A percentile compares a stretch with the other conserved stretches of the same genome.
phyloP scores from a whole-genome alignment of 208 protist species.

The Blastocrithidia nonstop region DNA sequence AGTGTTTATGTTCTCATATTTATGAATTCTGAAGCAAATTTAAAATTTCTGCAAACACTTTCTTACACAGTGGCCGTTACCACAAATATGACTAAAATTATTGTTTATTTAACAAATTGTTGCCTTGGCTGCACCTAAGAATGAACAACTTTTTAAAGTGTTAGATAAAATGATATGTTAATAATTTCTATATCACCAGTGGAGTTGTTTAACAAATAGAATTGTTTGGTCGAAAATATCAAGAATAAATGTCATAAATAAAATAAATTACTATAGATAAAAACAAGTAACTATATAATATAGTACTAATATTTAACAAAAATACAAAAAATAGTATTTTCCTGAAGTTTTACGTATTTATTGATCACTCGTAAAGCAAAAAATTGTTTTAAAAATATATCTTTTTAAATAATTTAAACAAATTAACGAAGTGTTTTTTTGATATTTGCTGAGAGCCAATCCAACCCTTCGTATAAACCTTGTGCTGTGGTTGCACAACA shows the following conservation, averaged over 20 bases:
- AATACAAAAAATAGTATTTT: slow-evolving; percentile 1
- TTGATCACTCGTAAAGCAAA: neutral
- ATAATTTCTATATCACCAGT: too few species aligned
- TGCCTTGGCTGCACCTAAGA: neutral
- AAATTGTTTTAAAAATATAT: too few species aligned
- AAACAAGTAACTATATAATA: slow-evolving; percentile 9
- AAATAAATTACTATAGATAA: slow-evolving; percentile 1
- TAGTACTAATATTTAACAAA: slow-evolving; percentile 1
- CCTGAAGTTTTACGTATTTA: neutral
- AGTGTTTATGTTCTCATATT: too few species aligned
- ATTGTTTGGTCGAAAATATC: too few species aligned
- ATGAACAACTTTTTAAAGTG: slow-evolving; percentile 1
- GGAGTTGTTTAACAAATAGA: too few species aligned
- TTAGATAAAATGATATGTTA: neutral
- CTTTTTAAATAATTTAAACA: too few species aligned
- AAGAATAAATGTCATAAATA: too few species aligned
- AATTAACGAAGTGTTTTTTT: slow-evolving; percentile 74
- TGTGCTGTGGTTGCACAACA: slow-evolving; percentile 86
- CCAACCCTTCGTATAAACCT: slow-evolving; percentile 86
- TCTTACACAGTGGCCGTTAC: too few species aligned
- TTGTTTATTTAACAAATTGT: too few species aligned
- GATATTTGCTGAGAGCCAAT: slow-evolving; percentile 83
- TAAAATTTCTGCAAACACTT: too few species aligned
- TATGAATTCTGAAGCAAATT: too few species aligned
- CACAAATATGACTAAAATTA: too few species aligned